phyloP scores from a whole-genome alignment of 2,329 filamentous ascomycete species.

The Coniochaeta sp. region DNA sequence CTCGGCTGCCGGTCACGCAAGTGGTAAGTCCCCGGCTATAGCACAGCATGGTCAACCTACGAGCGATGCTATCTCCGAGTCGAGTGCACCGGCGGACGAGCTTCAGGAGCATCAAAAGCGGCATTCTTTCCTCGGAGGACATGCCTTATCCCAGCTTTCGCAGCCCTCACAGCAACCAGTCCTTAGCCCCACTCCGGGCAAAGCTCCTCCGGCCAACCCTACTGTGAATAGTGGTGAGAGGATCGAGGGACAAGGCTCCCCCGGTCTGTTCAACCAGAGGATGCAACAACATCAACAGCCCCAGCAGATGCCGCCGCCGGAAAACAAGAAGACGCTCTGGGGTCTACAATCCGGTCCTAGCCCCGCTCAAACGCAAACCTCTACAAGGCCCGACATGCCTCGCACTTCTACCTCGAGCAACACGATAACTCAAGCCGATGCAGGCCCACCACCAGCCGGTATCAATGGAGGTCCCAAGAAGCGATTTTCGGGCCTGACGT shows the following conservation, averaged over 20 bases:
- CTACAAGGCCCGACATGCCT: neutral
- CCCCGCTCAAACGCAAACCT: neutral
- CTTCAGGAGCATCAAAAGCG: constrained; percentile 24
- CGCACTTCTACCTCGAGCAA: neutral
- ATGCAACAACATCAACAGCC: neutral
- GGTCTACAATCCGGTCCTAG: constrained; percentile 13
- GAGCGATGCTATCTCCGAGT: constrained; percentile 33
- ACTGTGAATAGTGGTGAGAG: neutral
- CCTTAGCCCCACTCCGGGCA: neutral
- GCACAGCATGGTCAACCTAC: constrained; percentile 12
- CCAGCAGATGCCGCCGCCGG: constrained; percentile 12
- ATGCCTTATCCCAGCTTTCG: constrained; percentile 5
- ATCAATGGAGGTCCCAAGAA: constrained; percentile 26
- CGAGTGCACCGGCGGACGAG: constrained; percentile 32
- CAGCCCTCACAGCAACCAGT: neutral
- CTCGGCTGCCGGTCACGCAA: constrained; percentile 12
- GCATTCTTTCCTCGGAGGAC: constrained; percentile 30
- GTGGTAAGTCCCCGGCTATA: neutral
- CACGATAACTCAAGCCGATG: constrained; percentile 5
- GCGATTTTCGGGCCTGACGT: constrained; percentile 32
- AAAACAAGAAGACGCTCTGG: constrained; percentile 33
- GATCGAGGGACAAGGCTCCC: neutral
- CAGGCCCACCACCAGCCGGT: constrained; percentile 5
- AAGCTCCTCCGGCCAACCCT: neutral
- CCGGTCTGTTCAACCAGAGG: neutral